Evolutionary conservation across 192 early-diverging fungal genomes (phyloP), one percentile per base, ranked within the genome.

Genomic region (Pilobolus umbonatus): DNA sequence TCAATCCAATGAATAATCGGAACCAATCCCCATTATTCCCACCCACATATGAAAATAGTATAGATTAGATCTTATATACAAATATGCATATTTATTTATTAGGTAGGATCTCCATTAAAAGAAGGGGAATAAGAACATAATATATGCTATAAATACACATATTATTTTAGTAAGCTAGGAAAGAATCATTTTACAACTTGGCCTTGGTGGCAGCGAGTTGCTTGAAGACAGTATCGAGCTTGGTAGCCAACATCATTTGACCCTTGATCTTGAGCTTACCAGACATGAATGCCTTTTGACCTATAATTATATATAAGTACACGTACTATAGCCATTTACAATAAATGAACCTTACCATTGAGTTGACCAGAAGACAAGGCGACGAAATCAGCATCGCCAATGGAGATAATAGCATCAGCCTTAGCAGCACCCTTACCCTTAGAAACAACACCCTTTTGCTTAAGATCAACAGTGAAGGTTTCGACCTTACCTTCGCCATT

Each of bases 191-290:
- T 75, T 85, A 86, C 54, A 87, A 72, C 75, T 85, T 89, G 64
- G 86, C 79, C 55, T 74, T 74, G 7, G 79, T 52, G 60, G 65
- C 71, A 68, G 75, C 72, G 56, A 73, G 66, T 55, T 69, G 64
- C 69, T 86, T 84, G 51, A 90, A 78, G 32, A 90, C 80, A 26
- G 67, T 55, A 66, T 88, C 81, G 11, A 90, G 76, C 67, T 87
- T 88, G 54, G 83, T 84, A 34, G 85, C 85, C 56, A 90, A 65
- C 79, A 83, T 85, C 62, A 87, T 75, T 53, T 86, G 80, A 60
- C 86, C 88, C 73, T 85, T 87, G 40, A 82, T 70, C 75, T 95
- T 96, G 65, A 91, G 80, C 75, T 96, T 96, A 45, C 95, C 91
- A 36, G 75, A 65, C 90, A 94, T 91, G 71, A 92, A 96, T 31